Evolutionary conservation across 768 basidiomycete genomes (phyloP).

Genomic region (Tricholoma hemisulphureum): DNA sequence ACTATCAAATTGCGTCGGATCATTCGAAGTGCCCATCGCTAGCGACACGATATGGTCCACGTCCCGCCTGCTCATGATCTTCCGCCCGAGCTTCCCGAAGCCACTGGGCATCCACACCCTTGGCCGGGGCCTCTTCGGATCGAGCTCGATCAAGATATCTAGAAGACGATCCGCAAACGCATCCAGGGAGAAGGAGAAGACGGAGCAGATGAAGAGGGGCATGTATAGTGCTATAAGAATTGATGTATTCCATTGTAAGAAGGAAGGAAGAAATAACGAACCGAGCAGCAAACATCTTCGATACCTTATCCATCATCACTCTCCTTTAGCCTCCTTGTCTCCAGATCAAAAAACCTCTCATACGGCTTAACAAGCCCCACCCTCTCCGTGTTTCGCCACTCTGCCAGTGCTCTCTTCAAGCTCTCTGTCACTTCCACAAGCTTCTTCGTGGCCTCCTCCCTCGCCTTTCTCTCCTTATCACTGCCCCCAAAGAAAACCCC

Average conservation of each 20-base stretch:
- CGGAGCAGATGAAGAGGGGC: constrained; percentile 45
- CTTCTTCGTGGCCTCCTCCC: constrained; percentile 24
- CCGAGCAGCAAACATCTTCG: constrained; percentile 41
- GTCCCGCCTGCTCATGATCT: constrained; percentile 28
- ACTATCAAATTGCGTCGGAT: constrained; percentile 33
- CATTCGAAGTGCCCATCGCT: constrained; percentile 35
- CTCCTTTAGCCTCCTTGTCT: constrained; percentile 30
- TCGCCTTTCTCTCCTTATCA: constrained; percentile 15
- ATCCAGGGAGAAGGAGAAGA: constrained; percentile 43
- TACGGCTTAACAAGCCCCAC: constrained; percentile 39
- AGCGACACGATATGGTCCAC: constrained; percentile 29
- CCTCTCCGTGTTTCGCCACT: constrained; percentile 37
- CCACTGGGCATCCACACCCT: constrained; percentile 45
- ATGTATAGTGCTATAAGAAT: constrained; percentile 21
- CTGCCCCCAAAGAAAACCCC: constrained; percentile 21
- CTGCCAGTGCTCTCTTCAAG: constrained; percentile 27
- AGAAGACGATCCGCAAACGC: constrained; percentile 40
- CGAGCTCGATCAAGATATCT: constrained; percentile 31
- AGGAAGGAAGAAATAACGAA: constrained; percentile 15
- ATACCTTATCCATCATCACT: constrained; percentile 12
- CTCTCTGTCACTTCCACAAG: constrained; percentile 24
- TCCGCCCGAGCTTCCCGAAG: constrained; percentile 37
- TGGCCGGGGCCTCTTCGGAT: constrained; percentile 32
- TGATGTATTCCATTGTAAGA: neutral
- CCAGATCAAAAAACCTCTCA: constrained; percentile 40